These are phyloP conservation scores for Penstemon eatonii DNA, from an alignment of 257 asterid species.

Conservation along the genomic window DNA sequence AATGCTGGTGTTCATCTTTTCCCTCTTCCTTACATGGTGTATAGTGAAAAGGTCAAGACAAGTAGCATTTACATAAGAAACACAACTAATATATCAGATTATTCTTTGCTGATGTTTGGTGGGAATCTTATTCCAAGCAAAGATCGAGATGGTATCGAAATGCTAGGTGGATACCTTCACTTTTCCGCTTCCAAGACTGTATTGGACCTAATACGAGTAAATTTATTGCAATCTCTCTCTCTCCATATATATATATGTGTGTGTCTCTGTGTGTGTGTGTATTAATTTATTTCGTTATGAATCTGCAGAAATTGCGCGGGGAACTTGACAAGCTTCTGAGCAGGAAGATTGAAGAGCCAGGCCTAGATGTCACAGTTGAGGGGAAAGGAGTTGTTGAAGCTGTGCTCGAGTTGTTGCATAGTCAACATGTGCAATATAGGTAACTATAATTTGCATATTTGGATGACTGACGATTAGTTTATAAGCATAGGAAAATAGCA, in stretches of 20 bases:
- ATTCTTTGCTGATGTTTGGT: slow-evolving; percentile 92
- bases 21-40: slow-evolving; percentile 91
- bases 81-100: slow-evolving; percentile 90
- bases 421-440: slow-evolving; percentile 54
- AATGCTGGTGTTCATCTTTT: slow-evolving; percentile 74
- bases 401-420: slow-evolving; percentile 72
- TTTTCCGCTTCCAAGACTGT: slow-evolving; percentile 83
- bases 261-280: background rate
- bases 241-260: background rate
- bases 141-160: slow-evolving; percentile 81
- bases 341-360: slow-evolving; percentile 84
- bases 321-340: slow-evolving; percentile 81
- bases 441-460: background rate
- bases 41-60: slow-evolving; percentile 89
- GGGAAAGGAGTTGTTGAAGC: slow-evolving; percentile 84
- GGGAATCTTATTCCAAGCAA: slow-evolving; percentile 81
- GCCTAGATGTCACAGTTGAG: slow-evolving; percentile 63
- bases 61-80: slow-evolving; percentile 72
- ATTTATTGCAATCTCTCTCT: slow-evolving; percentile 12
- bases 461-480: no score
- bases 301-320: slow-evolving; percentile 75
- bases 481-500: no score
- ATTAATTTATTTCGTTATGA: background rate
- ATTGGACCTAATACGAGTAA: slow-evolving; percentile 78
- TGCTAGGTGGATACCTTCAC: slow-evolving; percentile 97